Evolutionary conservation across 2,329 filamentous ascomycete species (phyloP).

Genomic region (Exophiala phaeomuriformis): DNA sequence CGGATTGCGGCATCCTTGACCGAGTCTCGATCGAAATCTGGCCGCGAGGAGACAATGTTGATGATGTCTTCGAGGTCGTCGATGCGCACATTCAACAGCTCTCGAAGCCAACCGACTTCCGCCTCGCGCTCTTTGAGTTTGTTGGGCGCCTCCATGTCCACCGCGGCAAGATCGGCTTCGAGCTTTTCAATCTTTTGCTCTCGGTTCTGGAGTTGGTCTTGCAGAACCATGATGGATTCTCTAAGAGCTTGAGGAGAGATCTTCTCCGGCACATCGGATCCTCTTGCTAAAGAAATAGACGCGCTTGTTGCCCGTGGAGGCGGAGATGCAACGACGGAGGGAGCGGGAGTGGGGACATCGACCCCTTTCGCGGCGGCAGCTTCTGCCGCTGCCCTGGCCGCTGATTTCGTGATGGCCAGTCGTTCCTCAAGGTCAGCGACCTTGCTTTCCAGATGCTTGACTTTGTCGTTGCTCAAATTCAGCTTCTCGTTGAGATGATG

Average conservation of each 20-base stretch:
- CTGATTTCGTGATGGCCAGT: conserved; percentile 80
- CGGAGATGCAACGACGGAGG: conserved; percentile 32
- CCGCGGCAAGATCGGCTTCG: conserved; percentile 59
- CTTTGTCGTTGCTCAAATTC: conserved; percentile 73
- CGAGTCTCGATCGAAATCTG: conserved; percentile 66
- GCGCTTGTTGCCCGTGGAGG: conserved; percentile 40
- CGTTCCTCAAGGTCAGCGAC: conserved; percentile 81
- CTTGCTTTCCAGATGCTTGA: conserved; percentile 77
- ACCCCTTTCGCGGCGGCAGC: conserved; percentile 55
- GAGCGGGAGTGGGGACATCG: conserved; percentile 25
- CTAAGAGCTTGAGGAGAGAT: conserved; percentile 90
- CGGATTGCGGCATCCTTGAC: conserved; percentile 89
- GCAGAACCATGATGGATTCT: conserved; percentile 91
- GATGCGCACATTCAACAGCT: conserved; percentile 81
- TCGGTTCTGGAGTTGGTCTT: conserved; percentile 92
- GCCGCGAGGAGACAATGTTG: conserved; percentile 59
- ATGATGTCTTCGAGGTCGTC: conserved; percentile 93
- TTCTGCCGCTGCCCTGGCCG: conserved; percentile 72
- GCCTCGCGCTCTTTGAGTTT: conserved; percentile 89
- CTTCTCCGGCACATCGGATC: conserved; percentile 62
- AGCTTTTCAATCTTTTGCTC: conserved; percentile 84
- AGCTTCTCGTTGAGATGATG: conserved; percentile 73
- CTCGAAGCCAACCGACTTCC: conserved; percentile 89
- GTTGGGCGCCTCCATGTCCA: conserved; percentile 67
- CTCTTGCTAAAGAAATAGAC: conserved; percentile 40